Evolutionary conservation across 257 asterid species (phyloP), one percentile per base, ranked within the genome.

Genomic region (Scutellaria galericulata): DNA sequence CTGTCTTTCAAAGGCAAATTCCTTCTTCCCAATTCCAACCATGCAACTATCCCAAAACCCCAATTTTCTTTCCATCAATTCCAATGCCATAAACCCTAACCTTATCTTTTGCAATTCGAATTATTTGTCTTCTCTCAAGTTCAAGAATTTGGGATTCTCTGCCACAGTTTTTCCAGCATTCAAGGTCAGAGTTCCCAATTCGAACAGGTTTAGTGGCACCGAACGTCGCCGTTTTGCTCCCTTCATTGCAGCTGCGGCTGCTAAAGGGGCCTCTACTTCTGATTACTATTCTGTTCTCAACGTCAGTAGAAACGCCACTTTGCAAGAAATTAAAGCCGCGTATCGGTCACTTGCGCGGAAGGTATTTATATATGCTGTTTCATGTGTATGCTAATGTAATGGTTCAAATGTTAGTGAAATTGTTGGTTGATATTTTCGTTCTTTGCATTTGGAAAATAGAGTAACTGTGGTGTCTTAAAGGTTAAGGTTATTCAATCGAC

Each of bases 341-440:
- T 95, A 92, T 71, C 97, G 99, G 51, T 88, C 86, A 55, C 99
- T 95, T 72, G 99, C 99, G 77, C 91, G 97, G 72, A 86, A 90
- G 97, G 99, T 94, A 81, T 15, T 5, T 27, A 41, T 58, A 14
- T 56, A 27, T 20, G 13, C 13, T 4, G 1, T 35, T 20, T 40
- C 9, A 12, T 15, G 59, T 13, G 11, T 42, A 12, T 66, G 20
- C 45, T 9, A 59, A 52, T 53, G 66, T 47, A 70, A 15, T 45
- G 5, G 18, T 48, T 70, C 50, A 48, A 20, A 12, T 70, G 14
- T 41, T 55, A 54, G 50, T 27, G 6, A 13, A 7, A 15, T 59
- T 13, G 13, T 18, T 44, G 53, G 24, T 27, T 41, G 37, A 31
- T 31, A 31, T 31, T 31, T 4, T 31, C 5, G 37, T 31, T 31